Percentiles rank a stretch among this genome's conserved stretches.
Evolutionary conservation across 2,329 filamentous ascomycete genomes (phyloP).

Genomic region (Aspergillus costaricaensis): DNA sequence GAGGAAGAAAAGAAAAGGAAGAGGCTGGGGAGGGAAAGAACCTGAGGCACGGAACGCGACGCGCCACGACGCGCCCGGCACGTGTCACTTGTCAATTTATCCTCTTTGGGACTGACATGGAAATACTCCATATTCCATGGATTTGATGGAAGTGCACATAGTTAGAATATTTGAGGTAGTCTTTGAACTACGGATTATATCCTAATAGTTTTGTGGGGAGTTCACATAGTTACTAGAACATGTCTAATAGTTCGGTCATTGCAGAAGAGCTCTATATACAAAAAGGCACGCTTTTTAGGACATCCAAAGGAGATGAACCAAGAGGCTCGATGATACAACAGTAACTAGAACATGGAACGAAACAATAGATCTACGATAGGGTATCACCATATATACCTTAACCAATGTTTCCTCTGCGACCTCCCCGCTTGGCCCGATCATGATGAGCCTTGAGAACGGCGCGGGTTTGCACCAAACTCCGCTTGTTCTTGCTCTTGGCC

Average conservation of each 20-base stretch:
- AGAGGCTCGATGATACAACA: conserved; percentile 6
- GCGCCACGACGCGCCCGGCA: conserved; percentile 24
- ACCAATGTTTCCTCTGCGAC: conserved; percentile 70
- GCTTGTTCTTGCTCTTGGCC: conserved; percentile 92
- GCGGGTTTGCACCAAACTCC: conserved; percentile 82
- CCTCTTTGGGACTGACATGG: conserved; percentile 18
- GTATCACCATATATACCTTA: conserved; percentile 7
- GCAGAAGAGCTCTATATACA: not conserved
- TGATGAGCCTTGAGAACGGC: conserved; percentile 80
- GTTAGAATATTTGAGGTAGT: not conserved
- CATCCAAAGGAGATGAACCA: conserved; percentile 14
- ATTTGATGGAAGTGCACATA: not conserved
- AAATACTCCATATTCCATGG: not conserved
- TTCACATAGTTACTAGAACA: not conserved
- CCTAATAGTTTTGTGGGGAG: not conserved
- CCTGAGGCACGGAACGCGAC: conserved; percentile 23
- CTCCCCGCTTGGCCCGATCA: conserved; percentile 79
- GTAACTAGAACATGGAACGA: not conserved
- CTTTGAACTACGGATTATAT: not conserved
- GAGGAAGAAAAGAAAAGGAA: conserved; percentile 11
- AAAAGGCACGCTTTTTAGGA: conserved; percentile 9
- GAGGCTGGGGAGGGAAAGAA: conserved; percentile 23
- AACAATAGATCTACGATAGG: not conserved
- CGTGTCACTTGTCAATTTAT: conserved; percentile 25
- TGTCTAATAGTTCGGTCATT: not conserved